Conservation (phyloP, 495 filamentous ascomycete genomes). For the Melanomma pulvis-pyrius region DNA sequence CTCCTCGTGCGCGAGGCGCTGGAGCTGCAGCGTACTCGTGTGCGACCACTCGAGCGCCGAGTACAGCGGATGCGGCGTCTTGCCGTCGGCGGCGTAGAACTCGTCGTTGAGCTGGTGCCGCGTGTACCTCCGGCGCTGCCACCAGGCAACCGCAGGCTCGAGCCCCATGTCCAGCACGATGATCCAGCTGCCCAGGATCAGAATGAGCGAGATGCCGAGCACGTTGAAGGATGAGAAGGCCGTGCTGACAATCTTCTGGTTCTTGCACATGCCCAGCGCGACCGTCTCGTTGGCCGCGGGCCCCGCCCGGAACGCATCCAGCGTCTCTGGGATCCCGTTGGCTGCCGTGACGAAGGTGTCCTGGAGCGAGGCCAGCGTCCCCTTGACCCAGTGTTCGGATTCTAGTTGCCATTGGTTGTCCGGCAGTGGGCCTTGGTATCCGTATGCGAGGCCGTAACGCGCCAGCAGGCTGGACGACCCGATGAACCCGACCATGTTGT, state of each 20-base stretch:
- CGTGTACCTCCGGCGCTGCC: constrained; percentile 2
- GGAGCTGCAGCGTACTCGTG: constrained; percentile 17
- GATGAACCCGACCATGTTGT: constrained; percentile 12
- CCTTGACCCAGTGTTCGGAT: constrained; percentile 15
- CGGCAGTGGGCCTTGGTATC: constrained; percentile 14
- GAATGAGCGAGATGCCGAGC: constrained; percentile 19
- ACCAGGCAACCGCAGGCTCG: constrained; percentile 6
- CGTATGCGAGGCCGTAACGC: constrained; percentile 3
- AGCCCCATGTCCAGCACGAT: constrained; percentile 16
- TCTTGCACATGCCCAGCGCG: constrained; percentile 11
- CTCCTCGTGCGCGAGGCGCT: constrained; percentile 31
- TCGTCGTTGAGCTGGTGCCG: background rate
- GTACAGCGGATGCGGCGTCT: constrained; percentile 3
- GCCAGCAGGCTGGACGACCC: constrained; percentile 5
- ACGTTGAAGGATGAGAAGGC: constrained; percentile 24
- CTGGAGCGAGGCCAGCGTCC: constrained; percentile 15
- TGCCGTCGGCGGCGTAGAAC: background rate
- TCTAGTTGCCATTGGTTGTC: constrained; percentile 31
- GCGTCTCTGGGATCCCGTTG: background rate
- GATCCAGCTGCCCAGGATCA: constrained; percentile 19
- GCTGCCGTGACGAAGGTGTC: background rate
- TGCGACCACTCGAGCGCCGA: constrained; percentile 19
- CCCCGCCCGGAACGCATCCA: background rate
- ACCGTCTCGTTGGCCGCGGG: constrained; percentile 3
- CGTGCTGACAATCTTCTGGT: constrained; percentile 28